Base-by-base conservation (phyloP, 1,139 yeast genomes). In the Pichia sp. region DNA sequence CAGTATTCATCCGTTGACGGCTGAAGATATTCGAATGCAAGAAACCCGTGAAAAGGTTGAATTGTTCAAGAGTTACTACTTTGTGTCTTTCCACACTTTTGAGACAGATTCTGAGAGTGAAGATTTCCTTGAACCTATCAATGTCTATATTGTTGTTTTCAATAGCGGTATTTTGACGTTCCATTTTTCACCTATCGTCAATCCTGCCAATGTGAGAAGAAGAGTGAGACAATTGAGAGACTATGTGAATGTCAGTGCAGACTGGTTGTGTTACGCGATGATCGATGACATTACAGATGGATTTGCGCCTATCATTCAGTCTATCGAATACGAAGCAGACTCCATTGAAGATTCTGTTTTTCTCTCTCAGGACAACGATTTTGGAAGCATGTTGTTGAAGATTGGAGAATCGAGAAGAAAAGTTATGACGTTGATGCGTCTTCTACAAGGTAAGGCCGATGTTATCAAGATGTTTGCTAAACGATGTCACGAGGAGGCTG, bases 381-480 rank as follows among this genome's bases (percentile, higher is more conserved):
- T 82, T 49, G 70, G 84, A 39, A 62, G 64, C 30, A 82, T 86
- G 86, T 66, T 88, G 51, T 74, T 76, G 45, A 70, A 83, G 46
- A 85, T 88, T 47, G 96, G 96, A 39, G 93, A 85, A 52, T 76
- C 94, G 12, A 74, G 97, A 56, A 69, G 91, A 44, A 84, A 81
- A 53, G 94, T 87, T 27, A 88, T 88, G 96, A 82, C 94, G 0
- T 66, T 88, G 55, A 79, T 91, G 84, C 71, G 98, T 52, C 66
- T 91, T 44, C 67, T 91, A 36, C 79, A 94, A 20, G 95, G 96
- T 44, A 91, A 91, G 58, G 97, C 98, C 0, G 98, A 93, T 59
- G 98, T 91, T 40, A 86, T 91, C 52, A 84, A 85, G 53, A 91
- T 88, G 94, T 87, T 91, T 67, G 94, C 96, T 27, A 91, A 91